Evolutionary conservation across 2,329 filamentous ascomycete genomes (phyloP), one percentile per base, ranked within the genome.

Genomic region (Fonsecaea nubica): DNA sequence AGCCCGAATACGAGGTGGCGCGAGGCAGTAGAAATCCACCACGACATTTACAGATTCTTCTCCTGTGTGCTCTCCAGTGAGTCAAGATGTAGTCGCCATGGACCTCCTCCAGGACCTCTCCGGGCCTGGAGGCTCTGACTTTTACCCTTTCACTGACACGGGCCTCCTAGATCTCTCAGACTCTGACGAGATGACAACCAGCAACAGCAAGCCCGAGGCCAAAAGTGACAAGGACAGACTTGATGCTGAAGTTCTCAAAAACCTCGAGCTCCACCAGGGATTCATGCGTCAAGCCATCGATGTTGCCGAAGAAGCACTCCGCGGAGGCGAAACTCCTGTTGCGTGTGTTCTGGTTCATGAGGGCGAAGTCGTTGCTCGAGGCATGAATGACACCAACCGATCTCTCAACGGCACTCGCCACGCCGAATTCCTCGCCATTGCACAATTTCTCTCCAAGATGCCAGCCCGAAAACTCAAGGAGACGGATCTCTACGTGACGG

Each of bases 351-450:
- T 99, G 61, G 93, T 98, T 25, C 86, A 93, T 76, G 80, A 92
- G 33, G 89, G 88, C 71, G 84, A 87, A 72, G 85, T 97, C 70
- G 93, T 99, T 71, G 93, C 92, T 50, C 87, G 86, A 69, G 95
- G 95, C 69, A 97, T 97, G 91, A 99, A 99, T 75, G 95, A 96
- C 70, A 99, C 95, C 61, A 99, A 97, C 75, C 85, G 91, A 72
- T 95, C 91, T 32, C 88, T 94, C 75, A 88, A 87, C 76, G 95
- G 95, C 53, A 98, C 95, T 55, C 89, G 93, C 32, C 95, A 99
- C 78, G 95, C 95, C 53, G 95, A 99, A 77, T 96, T 98, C 76
- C 89, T 98, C 80, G 95, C 93, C 56, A 85, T 99, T 61, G 83
- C 86, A 64, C 80, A 87, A 69, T 87, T 90, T 71, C 81, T 91